Percentiles rank a stretch among this genome's conserved stretches.
Conservation (phyloP, 306 rosid genomes). For the Trifolium fragiferum region DNA sequence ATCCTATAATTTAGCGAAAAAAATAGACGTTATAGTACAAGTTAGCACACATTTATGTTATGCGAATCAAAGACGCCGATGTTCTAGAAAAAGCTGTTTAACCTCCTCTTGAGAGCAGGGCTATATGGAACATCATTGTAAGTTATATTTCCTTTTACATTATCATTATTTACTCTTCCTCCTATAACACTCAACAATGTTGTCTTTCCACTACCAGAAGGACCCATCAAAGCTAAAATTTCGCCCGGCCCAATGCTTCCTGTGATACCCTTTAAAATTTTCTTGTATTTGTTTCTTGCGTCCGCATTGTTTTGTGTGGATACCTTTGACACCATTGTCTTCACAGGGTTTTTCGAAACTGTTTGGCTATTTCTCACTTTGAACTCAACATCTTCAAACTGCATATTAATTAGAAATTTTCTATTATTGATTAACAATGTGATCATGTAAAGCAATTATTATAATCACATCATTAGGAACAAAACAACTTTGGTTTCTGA, state of each 20-base stretch:
- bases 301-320: conserved; percentile 55
- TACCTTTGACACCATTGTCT: conserved; percentile 66
- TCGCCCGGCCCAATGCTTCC: conserved; percentile 94
- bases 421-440: background rate
- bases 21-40: background rate
- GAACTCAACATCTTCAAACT: conserved; percentile 93
- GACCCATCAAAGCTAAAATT: conserved; percentile 97
- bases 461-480: conserved; percentile 35
- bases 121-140: conserved; percentile 75
- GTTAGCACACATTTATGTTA: conserved; percentile 27
- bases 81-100: conserved; percentile 8
- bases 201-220: conserved; percentile 98
- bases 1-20: conserved; percentile 53
- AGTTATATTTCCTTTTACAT: conserved; percentile 55
- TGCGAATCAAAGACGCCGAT: background rate
- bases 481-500: background rate
- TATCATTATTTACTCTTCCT: conserved; percentile 77
- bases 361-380: conserved; percentile 62
- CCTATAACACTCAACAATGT: conserved; percentile 88
- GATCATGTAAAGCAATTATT: background rate
- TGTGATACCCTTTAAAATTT: conserved; percentile 78
- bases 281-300: conserved; percentile 69
- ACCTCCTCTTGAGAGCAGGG: conserved; percentile 85
- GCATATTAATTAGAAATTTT: conserved; percentile 39
- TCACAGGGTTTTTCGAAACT: conserved; percentile 57